Evolutionary conservation across 176 grass and related monocot species (phyloP), one percentile per base, ranked within the genome.

Genomic region (Eragrostis nindensis): DNA sequence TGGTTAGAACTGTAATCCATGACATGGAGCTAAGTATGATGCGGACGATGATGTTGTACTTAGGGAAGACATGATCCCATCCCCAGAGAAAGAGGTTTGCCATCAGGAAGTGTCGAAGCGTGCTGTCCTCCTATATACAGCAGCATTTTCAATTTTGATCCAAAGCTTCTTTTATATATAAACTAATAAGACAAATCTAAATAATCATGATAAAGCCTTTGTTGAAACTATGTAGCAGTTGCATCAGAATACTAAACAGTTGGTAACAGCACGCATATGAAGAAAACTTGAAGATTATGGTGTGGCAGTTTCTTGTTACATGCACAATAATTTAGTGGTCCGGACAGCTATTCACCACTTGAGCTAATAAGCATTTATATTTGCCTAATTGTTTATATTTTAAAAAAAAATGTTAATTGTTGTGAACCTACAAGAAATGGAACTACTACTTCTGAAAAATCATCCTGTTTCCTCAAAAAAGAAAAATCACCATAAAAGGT

Each of bases 11-110:
- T 47, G 79, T 82, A 76, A 85, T 22, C 83, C 87, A 90, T 54
- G 87, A 82, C 72, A 86, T 82, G 61, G 71, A 81, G 64, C 77
- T 82, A 38, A 86, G 83, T 56, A 86, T 82, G 46, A 65, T 18
- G 7, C 24, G 41, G 64, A 76, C 8, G 32, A 71, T 72, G 59
- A 13, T 77, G 38, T 56, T 86, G 83, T 70, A 66, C 44, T 90
- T 61, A 44, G 87, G 83, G 56, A 82, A 66, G 56, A 82, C n/a
- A n/a, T n/a, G n/a, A n/a, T n/a, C n/a, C n/a, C n/a, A n/a, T n/a
- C 68, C 45, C 83, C 63, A 86, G 64, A 87, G 68, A 1, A 26
- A 78, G 86, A 87, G 77, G 24, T 78, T 39, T 0, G 26, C 38
- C 46, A 14, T 47, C 46, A 82, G 66, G 47, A 65, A 64, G 71